A percentile compares a stretch with the other conserved stretches of the same genome.
These are phyloP conservation scores for Malassezia arunalokei DNA, from an alignment of 1,284 basidiomycete species.

Conservation along the genomic window DNA sequence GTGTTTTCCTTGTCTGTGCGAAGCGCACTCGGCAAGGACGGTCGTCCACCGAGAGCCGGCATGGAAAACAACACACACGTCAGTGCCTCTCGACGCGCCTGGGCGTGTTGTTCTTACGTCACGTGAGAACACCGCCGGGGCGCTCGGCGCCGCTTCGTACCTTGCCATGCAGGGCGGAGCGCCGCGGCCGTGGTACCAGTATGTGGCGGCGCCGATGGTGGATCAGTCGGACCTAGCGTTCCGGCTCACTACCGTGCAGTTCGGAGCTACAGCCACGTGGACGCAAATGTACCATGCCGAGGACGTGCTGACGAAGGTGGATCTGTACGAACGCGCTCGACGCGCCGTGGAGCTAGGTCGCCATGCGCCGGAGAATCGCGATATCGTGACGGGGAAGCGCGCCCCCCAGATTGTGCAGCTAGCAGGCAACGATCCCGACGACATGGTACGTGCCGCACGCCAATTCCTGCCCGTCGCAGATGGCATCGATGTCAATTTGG, in stretches of 20 bases:
- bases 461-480: constrained; percentile 55
- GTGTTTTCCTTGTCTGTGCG: too few species aligned
- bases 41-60: too few species aligned
- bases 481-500: constrained; percentile 52
- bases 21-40: too few species aligned
- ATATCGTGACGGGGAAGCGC: not conserved
- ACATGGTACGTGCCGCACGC: constrained; percentile 54
- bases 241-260: constrained; percentile 26
- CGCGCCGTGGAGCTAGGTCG: constrained; percentile 21
- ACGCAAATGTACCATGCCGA: constrained; percentile 32
- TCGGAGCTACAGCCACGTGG: constrained; percentile 34
- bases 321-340: constrained; percentile 18
- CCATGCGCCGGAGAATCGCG: constrained; percentile 11
- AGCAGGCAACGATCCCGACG: constrained; percentile 57
- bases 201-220: constrained; percentile 36
- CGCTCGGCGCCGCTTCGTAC: not conserved
- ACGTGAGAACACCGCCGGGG: constrained; percentile 1
- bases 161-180: not conserved
- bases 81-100: not conserved
- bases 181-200: constrained; percentile 16
- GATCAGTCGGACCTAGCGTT: constrained; percentile 35
- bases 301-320: constrained; percentile 14
- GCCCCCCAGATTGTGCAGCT: constrained; percentile 59
- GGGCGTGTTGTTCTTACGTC: constrained; percentile 2
- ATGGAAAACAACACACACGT: too few species aligned